Percentiles rank a stretch among this genome's conserved stretches.
phyloP scores from a whole-genome alignment of 768 basidiomycete genomes.

The Mycena vitilis region DNA sequence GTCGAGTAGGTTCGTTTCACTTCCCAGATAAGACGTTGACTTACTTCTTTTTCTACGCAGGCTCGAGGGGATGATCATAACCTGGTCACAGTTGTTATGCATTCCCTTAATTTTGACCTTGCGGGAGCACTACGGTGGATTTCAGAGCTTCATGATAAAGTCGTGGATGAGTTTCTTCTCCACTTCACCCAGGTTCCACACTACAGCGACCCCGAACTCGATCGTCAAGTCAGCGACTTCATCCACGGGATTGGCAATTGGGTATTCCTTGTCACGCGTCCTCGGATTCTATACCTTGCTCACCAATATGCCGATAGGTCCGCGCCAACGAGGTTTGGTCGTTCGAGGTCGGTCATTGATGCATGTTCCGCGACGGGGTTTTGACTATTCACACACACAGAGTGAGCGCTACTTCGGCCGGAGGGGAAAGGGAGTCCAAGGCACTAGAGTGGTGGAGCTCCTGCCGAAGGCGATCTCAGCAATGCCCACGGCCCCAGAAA shows the following conservation, averaged over 20 bases:
- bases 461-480: slow-evolving; percentile 5
- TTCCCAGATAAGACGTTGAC: background rate
- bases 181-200: slow-evolving; percentile 10
- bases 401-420: slow-evolving; percentile 13
- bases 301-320: slow-evolving; percentile 9
- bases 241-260: slow-evolving; percentile 13
- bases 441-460: slow-evolving; percentile 8
- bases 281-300: slow-evolving; percentile 2
- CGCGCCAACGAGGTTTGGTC: slow-evolving; percentile 13
- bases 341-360: slow-evolving; percentile 5
- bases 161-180: slow-evolving; percentile 5
- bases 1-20: slow-evolving; percentile 13
- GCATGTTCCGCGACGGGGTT: background rate
- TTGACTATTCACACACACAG: slow-evolving; percentile 2
- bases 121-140: slow-evolving; percentile 8
- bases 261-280: slow-evolving; percentile 4
- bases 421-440: background rate
- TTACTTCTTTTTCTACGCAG: slow-evolving; percentile 6
- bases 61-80: slow-evolving; percentile 13
- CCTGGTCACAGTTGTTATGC: slow-evolving; percentile 7
- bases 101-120: slow-evolving; percentile 12
- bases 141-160: slow-evolving; percentile 3
- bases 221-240: slow-evolving; percentile 6
- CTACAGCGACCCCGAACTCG: slow-evolving; percentile 6
- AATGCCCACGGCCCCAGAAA: slow-evolving; percentile 10